Percentiles rank a stretch among this genome's conserved stretches.
phyloP scores from a whole-genome alignment of 768 basidiomycete genomes.

The Podaxis pistillaris region DNA sequence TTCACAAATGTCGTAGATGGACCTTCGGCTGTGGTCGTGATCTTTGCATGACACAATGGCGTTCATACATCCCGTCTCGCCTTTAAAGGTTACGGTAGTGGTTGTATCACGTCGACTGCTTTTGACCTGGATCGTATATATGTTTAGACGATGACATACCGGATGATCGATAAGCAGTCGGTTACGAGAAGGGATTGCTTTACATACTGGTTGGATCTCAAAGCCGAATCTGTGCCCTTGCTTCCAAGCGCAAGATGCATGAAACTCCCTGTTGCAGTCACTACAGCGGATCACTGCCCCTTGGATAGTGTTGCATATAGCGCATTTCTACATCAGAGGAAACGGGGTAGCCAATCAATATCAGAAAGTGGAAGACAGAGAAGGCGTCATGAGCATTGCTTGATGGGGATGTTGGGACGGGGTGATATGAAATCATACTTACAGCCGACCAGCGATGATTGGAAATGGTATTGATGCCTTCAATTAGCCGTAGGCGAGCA shows the following conservation, averaged over 20 bases:
- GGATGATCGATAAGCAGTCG: not conserved
- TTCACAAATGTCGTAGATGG: slow-evolving; percentile 83
- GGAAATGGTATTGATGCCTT: slow-evolving; percentile 78
- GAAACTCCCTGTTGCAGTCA: slow-evolving; percentile 80
- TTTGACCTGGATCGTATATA: slow-evolving; percentile 55
- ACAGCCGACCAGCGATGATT: slow-evolving; percentile 73
- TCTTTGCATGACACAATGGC: slow-evolving; percentile 78
- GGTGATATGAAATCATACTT: slow-evolving; percentile 28
- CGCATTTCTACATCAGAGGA: slow-evolving; percentile 54
- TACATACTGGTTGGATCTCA: slow-evolving; percentile 79
- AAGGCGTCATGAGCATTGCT: not conserved
- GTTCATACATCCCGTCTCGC: slow-evolving; percentile 75
- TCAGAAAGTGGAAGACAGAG: not conserved
- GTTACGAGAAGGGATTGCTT: not conserved
- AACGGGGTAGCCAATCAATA: not conserved
- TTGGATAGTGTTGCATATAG: slow-evolving; percentile 64
- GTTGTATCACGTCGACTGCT: slow-evolving; percentile 68
- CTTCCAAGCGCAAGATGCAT: slow-evolving; percentile 89
- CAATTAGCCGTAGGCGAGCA: slow-evolving; percentile 68
- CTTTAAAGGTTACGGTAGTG: slow-evolving; percentile 70
- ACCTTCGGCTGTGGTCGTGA: slow-evolving; percentile 62
- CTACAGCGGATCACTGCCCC: slow-evolving; percentile 85
- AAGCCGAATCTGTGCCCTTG: slow-evolving; percentile 86
- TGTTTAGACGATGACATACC: not conserved
- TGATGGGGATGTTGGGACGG: not conserved